Evolutionary conservation across 2,329 filamentous ascomycete species (phyloP), one percentile per base, ranked within the genome.

Genomic region (Exophiala alcalophila): DNA sequence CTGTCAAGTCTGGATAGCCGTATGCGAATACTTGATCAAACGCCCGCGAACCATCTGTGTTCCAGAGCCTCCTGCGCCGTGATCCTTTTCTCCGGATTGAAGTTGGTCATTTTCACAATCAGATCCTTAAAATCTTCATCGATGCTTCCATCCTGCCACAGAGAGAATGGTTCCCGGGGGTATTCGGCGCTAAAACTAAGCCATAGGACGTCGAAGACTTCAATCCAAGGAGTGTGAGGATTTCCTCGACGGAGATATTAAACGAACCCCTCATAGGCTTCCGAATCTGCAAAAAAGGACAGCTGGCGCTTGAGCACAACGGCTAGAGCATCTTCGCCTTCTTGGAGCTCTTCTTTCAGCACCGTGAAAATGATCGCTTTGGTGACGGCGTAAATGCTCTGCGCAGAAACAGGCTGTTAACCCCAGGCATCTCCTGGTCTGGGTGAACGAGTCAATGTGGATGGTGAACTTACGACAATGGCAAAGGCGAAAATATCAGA

Each of bases 371-470:
- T 63, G 33, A 71, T 61, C 35, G 58, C 59, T 51, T 66, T 64
- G 6, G 66, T 58, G 33, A 71, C 56, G 11, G 69, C 65, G 51
- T 68, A 73, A 37, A 74, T 71, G 52, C 66, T 71, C 66, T 69
- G 40, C 40, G 40, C 31, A 6, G 21, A 19, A n/a, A n/a, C n/a
- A n/a, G n/a, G n/a, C 24, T 33, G 41, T 47, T 16, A 55, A 10
- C 25, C n/a, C n/a, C n/a, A n/a, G n/a, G n/a, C n/a, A n/a, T n/a
- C n/a, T n/a, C n/a, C n/a, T n/a, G n/a, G n/a, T n/a, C n/a, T n/a
- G n/a, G n/a, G n/a, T n/a, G n/a, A n/a, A n/a, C n/a, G n/a, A n/a
- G n/a, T n/a, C n/a, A n/a, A n/a, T n/a, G n/a, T n/a, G n/a, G n/a
- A n/a, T n/a, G n/a, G n/a, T n/a, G n/a, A n/a, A 53, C 50, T 49